Evolutionary conservation across 2,329 filamentous ascomycete genomes (phyloP).

Genomic region (Epichloe elymi): DNA sequence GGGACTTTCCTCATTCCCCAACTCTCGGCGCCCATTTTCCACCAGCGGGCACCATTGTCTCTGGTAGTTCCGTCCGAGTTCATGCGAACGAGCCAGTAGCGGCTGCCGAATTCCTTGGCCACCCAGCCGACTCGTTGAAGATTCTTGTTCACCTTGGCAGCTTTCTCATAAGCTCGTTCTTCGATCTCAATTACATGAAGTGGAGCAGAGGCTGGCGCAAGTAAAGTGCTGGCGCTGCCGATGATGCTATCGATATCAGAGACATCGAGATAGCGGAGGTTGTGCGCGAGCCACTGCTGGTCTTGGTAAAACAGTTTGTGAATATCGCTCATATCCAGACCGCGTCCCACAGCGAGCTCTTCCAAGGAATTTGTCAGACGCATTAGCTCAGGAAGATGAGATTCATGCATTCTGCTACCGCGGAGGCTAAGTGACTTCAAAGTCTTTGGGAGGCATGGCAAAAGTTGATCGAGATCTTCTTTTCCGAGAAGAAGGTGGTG

Average conservation of each 20-base stretch:
- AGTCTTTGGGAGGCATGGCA: constrained; percentile 51
- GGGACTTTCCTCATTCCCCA: constrained; percentile 88
- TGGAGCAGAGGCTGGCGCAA: constrained; percentile 47
- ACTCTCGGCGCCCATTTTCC: constrained; percentile 76
- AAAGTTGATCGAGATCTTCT: constrained; percentile 49
- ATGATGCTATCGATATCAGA: constrained; percentile 48
- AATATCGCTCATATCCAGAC: constrained; percentile 52
- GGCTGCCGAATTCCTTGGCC: constrained; percentile 52
- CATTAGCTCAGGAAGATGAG: constrained; percentile 50
- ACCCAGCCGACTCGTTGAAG: constrained; percentile 54
- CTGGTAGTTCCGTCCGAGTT: constrained; percentile 21
- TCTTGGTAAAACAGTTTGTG: constrained; percentile 48
- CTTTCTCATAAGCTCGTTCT: constrained; percentile 51
- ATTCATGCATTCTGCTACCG: constrained; percentile 54
- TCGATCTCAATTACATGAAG: constrained; percentile 66
- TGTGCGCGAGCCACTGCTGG: constrained; percentile 34
- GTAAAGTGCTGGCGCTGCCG: constrained; percentile 45
- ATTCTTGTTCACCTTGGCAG: constrained; percentile 50
- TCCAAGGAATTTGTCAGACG: constrained; percentile 57
- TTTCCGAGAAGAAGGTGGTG: constrained; percentile 59
- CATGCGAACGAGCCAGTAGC: constrained; percentile 53
- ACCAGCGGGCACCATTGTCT: constrained; percentile 43
- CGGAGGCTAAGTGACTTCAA: constrained; percentile 65
- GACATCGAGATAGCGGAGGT: constrained; percentile 63
- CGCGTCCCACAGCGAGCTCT: constrained; percentile 60